Percentiles rank a stretch among this genome's conserved stretches.
Conservation (phyloP, 1,284 basidiomycete species). For the Microbotryum intermedium region DNA sequence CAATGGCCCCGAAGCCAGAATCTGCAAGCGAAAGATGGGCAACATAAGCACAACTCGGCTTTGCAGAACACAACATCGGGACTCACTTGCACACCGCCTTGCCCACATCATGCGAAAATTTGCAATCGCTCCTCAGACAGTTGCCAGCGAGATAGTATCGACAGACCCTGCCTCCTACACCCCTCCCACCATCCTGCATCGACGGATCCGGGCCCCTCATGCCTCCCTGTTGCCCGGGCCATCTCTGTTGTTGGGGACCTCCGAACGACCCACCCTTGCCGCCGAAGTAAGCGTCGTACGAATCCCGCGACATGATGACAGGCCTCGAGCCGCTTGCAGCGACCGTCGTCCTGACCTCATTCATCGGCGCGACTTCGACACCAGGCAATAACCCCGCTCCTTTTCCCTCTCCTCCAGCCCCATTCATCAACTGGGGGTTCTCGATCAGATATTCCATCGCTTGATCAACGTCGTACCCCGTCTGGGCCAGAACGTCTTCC, state of each 20-base stretch:
- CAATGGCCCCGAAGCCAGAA: conserved; percentile 97
- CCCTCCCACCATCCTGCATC: conserved; percentile 10
- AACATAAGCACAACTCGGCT: not conserved
- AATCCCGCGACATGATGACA: conserved; percentile 31
- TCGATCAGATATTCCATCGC: conserved; percentile 89
- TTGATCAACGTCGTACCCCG: conserved; percentile 88
- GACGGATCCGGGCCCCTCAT: conserved; percentile 25
- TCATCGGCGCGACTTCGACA: conserved; percentile 1
- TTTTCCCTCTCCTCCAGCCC: conserved; percentile 8
- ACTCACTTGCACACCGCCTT: conserved; percentile 53
- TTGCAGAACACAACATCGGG: not conserved
- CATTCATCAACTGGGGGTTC: conserved; percentile 34
- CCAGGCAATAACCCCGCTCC: conserved; percentile 27
- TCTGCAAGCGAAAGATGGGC: conserved; percentile 48
- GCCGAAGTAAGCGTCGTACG: conserved; percentile 25
- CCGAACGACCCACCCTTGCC: conserved; percentile 14
- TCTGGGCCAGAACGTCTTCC: conserved; percentile 78
- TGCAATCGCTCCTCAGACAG: conserved; percentile 89
- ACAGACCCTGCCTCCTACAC: conserved; percentile 53
- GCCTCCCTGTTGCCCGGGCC: conserved; percentile 26
- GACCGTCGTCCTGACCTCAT: not conserved
- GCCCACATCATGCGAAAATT: conserved; percentile 54
- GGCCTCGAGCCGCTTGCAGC: conserved; percentile 26
- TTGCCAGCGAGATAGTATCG: conserved; percentile 94
- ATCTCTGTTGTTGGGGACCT: not conserved